Evolutionary conservation across 2,329 filamentous ascomycete genomes (phyloP).

Genomic region (Neonectria hederae): DNA sequence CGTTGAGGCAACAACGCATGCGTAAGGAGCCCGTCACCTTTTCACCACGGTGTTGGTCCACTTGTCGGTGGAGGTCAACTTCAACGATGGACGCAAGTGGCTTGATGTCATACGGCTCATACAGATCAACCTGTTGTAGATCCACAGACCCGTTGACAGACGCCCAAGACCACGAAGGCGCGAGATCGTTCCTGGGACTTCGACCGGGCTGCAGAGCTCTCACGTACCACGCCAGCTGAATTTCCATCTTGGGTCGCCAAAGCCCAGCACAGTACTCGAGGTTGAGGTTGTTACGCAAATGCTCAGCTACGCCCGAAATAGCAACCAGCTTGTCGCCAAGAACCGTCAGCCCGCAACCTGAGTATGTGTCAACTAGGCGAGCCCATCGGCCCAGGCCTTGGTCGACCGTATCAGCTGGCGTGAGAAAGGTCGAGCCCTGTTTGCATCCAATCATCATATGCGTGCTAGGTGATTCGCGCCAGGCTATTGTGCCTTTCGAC

Average conservation of each 20-base stretch:
- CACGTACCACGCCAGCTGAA: conserved; percentile 21
- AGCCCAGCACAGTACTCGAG: conserved; percentile 26
- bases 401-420: neutral
- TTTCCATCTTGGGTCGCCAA: conserved; percentile 22
- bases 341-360: conserved; percentile 13
- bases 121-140: conserved; percentile 5
- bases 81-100: conserved; percentile 10
- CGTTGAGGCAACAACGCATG: conserved; percentile 16
- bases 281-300: conserved; percentile 6
- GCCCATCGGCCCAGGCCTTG: conserved; percentile 18
- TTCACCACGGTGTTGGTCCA: conserved; percentile 1
- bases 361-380: conserved; percentile 23
- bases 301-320: conserved; percentile 19
- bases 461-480: neutral
- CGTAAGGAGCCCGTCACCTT: neutral
- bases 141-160: conserved; percentile 19
- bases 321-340: conserved; percentile 22
- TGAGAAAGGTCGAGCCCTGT: neutral
- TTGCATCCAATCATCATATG: conserved; percentile 13
- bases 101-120: conserved; percentile 13
- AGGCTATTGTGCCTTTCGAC: neutral
- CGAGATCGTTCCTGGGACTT: conserved; percentile 16
- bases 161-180: conserved; percentile 25
- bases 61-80: neutral
- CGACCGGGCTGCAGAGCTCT: neutral